Conservation (phyloP, 495 filamentous ascomycete species). For the Hypoxylon rickii region DNA sequence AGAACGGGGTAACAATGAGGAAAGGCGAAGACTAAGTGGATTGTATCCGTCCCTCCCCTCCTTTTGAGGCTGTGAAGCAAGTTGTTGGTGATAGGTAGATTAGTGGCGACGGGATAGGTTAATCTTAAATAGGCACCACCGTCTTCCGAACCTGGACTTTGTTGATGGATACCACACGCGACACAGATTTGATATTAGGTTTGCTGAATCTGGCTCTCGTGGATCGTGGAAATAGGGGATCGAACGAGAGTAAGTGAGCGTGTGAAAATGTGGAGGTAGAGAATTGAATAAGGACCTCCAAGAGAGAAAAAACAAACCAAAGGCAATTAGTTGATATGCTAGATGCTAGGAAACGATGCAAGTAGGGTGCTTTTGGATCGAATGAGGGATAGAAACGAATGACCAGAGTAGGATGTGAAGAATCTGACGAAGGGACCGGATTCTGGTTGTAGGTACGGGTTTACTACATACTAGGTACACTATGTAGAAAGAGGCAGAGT, state of each 20-base stretch:
- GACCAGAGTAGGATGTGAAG: slow-evolving; percentile 33
- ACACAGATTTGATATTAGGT: slow-evolving; percentile 8
- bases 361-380: slow-evolving; percentile 17
- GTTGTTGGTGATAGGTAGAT: slow-evolving; percentile 19
- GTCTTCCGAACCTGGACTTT: slow-evolving; percentile 11
- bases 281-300: slow-evolving; percentile 4
- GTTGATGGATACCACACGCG: slow-evolving; percentile 15
- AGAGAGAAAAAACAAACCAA: slow-evolving; percentile 5
- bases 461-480: too few relatives aligned
- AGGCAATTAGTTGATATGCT: slow-evolving; percentile 4
- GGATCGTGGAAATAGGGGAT: slow-evolving; percentile 13
- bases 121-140: slow-evolving; percentile 25
- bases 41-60: slow-evolving; percentile 15
- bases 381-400: slow-evolving; percentile 34
- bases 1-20: slow-evolving; percentile 2
- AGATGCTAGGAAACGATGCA: slow-evolving; percentile 14
- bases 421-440: slow-evolving; percentile 24
- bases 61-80: slow-evolving; percentile 19
- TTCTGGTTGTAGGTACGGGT: too few relatives aligned
- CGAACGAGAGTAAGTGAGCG: not conserved
- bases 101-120: slow-evolving; percentile 7
- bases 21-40: slow-evolving; percentile 14
- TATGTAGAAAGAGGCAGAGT: slow-evolving; percentile 10
- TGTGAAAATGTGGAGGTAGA: not conserved
- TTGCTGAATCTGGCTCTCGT: not conserved